A percentile compares a stretch with the other conserved stretches of the same genome.
Conservation (phyloP, 805 yeast genomes). For the Pichia membranifaciens region DNA sequence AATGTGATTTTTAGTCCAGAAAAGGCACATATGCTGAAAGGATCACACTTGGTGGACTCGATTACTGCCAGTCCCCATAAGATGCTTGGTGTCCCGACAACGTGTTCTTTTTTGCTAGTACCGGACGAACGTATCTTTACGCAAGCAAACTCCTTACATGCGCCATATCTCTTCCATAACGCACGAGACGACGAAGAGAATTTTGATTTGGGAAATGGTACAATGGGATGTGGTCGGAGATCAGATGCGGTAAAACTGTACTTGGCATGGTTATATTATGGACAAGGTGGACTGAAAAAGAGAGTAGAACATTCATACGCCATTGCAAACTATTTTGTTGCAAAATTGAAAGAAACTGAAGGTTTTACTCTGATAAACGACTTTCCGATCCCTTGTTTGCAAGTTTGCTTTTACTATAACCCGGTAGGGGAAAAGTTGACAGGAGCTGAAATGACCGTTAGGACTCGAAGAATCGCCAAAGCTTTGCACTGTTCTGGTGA, state of each 20-base stretch:
- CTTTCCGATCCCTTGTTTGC: conserved; percentile 68
- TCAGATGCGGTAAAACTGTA: conserved; percentile 77
- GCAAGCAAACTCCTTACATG: conserved; percentile 66
- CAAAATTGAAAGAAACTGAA: conserved; percentile 31
- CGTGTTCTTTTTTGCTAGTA: conserved; percentile 65
- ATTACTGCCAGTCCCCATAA: conserved; percentile 82
- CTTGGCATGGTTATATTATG: conserved; percentile 78
- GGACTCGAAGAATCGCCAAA: conserved; percentile 58
- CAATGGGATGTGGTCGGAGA: conserved; percentile 89
- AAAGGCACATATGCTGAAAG: conserved; percentile 44
- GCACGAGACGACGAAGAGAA: conserved; percentile 44
- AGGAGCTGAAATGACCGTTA: conserved; percentile 40
- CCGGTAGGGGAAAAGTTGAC: conserved; percentile 28
- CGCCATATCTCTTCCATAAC: conserved; percentile 76
- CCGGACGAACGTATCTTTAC: conserved; percentile 65
- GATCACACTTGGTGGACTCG: conserved; percentile 64
- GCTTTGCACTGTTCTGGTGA: conserved; percentile 56
- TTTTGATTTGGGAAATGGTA: conserved; percentile 80
- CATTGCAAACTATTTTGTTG: conserved; percentile 57
- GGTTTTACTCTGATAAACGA: conserved; percentile 53
- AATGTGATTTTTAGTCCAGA: conserved; percentile 61
- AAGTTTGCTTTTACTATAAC: conserved; percentile 73
- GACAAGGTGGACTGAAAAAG: conserved; percentile 54
- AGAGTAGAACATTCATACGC: conserved; percentile 71
- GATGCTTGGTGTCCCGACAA: conserved; percentile 81